Evolutionary conservation across 495 filamentous ascomycete genomes (phyloP).

Genomic region (Trichoderma gamsii): DNA sequence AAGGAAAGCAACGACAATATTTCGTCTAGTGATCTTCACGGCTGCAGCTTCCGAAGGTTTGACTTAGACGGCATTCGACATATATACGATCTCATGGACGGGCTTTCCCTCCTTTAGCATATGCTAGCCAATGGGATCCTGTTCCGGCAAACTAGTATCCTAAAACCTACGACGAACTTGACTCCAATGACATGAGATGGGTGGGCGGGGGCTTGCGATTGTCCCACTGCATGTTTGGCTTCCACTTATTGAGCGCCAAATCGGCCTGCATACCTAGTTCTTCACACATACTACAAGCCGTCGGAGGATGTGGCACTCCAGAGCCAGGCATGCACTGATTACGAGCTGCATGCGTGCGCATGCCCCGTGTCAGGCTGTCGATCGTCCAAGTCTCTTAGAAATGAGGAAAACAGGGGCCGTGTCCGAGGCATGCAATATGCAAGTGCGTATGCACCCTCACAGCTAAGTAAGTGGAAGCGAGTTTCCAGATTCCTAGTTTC

Average conservation of each 20-base stretch:
- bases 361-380: constrained; percentile 11
- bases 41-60: not conserved
- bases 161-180: not conserved
- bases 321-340: not conserved
- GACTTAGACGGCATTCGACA: not conserved
- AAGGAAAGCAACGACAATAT: not conserved
- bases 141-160: not conserved
- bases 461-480: not conserved
- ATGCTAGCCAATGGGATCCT: not conserved
- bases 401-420: not conserved
- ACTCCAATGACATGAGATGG: not conserved
- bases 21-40: not conserved
- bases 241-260: not conserved
- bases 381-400: constrained; percentile 5
- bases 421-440: not conserved
- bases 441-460: constrained; percentile 7
- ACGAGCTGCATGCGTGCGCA: not conserved
- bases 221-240: not conserved
- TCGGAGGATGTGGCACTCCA: not conserved
- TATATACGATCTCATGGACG: not conserved
- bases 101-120: not conserved
- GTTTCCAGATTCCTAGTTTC: not conserved
- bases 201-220: not conserved
- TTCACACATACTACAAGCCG: not conserved
- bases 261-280: not conserved